phyloP scores from a whole-genome alignment of 2,329 filamentous ascomycete species.

The Penicillium sp. region DNA sequence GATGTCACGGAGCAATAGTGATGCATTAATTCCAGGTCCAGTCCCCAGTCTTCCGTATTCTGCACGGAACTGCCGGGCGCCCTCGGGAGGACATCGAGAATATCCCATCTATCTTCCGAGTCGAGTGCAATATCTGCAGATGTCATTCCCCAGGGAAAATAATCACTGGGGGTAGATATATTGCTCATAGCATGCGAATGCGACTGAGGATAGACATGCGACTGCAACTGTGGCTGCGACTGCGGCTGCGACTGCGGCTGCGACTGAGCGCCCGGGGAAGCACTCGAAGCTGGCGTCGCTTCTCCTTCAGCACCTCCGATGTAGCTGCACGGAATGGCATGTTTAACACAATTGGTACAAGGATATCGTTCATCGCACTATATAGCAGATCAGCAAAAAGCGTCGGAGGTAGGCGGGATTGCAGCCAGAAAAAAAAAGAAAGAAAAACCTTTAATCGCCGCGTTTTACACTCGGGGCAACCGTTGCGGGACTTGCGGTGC shows the following conservation, averaged over 20 bases:
- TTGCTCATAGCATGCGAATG: constrained; percentile 8
- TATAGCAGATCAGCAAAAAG: neutral
- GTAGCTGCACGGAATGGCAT: constrained; percentile 27
- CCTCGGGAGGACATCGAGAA: constrained; percentile 15
- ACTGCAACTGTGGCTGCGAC: neutral
- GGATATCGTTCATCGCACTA: constrained; percentile 34
- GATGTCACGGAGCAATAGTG: constrained; percentile 44
- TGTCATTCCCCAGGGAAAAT: neutral
- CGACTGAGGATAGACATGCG: neutral
- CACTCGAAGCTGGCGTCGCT: constrained; percentile 1
- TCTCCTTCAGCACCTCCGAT: constrained; percentile 3
- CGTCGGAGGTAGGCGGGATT: neutral
- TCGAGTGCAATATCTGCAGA: constrained; percentile 5
- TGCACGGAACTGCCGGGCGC: neutral
- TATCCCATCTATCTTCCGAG: constrained; percentile 10
- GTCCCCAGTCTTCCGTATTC: constrained; percentile 22
- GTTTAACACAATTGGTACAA: constrained; percentile 31
- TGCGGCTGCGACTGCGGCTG: constrained; percentile 1
- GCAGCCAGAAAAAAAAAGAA: neutral
- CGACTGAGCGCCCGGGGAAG: constrained; percentile 6
- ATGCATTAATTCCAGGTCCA: constrained; percentile 49
- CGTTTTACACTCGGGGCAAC: constrained; percentile 31
- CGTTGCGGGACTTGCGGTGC: constrained; percentile 34
- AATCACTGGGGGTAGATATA: constrained; percentile 7
- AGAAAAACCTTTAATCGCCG: constrained; percentile 30